A percentile compares a stretch with the other conserved stretches of the same genome.
phyloP scores from a whole-genome alignment of 768 basidiomycete species.

The Trametes gibbosa region DNA sequence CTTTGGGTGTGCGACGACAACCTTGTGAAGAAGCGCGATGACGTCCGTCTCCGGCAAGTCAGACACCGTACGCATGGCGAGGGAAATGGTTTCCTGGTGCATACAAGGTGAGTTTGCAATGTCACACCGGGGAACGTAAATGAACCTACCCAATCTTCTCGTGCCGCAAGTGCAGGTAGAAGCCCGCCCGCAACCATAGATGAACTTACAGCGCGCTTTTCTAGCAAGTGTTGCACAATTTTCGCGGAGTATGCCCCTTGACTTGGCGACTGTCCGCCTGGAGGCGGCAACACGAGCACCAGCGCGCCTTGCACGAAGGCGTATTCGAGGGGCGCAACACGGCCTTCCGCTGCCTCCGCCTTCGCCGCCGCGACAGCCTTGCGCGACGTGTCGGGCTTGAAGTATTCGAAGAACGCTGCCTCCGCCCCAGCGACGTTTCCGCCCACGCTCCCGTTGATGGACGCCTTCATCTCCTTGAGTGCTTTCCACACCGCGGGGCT shows the following conservation, averaged over 20 bases:
- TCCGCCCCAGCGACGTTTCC: constrained; percentile 41
- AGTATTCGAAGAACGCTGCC: constrained; percentile 61
- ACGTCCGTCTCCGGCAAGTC: constrained; percentile 70
- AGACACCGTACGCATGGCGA: constrained; percentile 51
- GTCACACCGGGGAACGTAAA: background rate
- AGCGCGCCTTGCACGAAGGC: constrained; percentile 62
- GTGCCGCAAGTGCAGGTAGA: constrained; percentile 47
- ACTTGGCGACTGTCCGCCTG: constrained; percentile 24
- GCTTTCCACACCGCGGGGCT: constrained; percentile 32
- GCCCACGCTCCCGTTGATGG: constrained; percentile 42
- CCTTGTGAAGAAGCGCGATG: constrained; percentile 46
- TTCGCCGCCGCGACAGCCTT: background rate
- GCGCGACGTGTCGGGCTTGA: constrained; percentile 31
- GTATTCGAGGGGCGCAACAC: constrained; percentile 32
- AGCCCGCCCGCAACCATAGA: constrained; percentile 64
- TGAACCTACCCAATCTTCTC: constrained; percentile 65
- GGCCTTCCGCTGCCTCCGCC: background rate
- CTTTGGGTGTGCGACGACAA: constrained; percentile 40
- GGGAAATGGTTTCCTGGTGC: constrained; percentile 37
- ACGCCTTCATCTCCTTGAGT: constrained; percentile 38
- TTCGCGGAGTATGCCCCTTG: constrained; percentile 49
- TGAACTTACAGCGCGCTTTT: constrained; percentile 51
- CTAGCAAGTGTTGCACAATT: constrained; percentile 56
- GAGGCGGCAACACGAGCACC: constrained; percentile 43
- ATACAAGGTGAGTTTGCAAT: background rate